Base-by-base conservation (phyloP, 164 flowering plant species). In the Berberis vulgaris region DNA sequence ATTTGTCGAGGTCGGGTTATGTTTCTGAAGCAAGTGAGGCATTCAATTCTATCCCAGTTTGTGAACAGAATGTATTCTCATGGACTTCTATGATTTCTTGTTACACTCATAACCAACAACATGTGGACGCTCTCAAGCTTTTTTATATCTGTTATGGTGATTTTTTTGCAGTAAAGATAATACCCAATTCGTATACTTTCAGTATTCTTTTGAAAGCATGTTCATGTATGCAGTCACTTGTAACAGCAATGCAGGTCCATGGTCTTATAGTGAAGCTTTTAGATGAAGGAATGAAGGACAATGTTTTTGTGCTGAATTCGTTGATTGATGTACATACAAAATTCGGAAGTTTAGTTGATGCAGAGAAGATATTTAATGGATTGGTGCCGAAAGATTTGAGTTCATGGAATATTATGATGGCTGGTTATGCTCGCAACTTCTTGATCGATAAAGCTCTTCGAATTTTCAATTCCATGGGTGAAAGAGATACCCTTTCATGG, bases 61-160 rank as follows among this genome's bases (percentile, higher is more conserved):
- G 45, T 38, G 50, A 57, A 40, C 72, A 64, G 9, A 72, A 72
- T 66, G 78, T 72, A 7, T 6, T 72, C 12, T 69, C 56, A 10
- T 74, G 74, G 78, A 71, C 74, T 1, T 74, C 78, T 43, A 75
- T 75, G 78, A 69, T 75, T 54, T 69, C 72, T 8, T 67, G 75
- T 66, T 72, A 71, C 13, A 42, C 62, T 2, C 72, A 56, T 60
- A 75, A 75, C 69, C 0, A 8, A 7, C 65, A 62, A 57, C 47
- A 62, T 56, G 13, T 54, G 43, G 9, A 59, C 40, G 75, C 71
- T 49, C 40, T 72, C 38, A 45, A 75, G 65, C 65, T 68, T 66
- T 75, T 71, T 42, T 42, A 43, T 11, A 49, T 43, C 7, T 50
- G 40, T 9, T 74, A 67, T 45, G 66, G 69, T 5, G 57, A 64